phyloP scores from a whole-genome alignment of 2,329 filamentous ascomycete genomes.

The Phyllosticta citriasiana region DNA sequence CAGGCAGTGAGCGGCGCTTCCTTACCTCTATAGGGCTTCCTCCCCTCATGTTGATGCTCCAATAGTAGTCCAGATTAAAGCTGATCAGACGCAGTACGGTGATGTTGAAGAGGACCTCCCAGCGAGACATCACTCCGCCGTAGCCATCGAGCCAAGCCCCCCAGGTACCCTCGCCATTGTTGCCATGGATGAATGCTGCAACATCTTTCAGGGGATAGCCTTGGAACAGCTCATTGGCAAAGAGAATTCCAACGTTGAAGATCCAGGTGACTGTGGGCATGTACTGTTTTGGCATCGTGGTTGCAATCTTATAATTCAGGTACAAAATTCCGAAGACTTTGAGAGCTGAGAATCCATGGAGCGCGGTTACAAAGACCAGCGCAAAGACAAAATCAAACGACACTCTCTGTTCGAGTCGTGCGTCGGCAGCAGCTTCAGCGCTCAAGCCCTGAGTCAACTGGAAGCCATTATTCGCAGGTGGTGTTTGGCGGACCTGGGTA shows the following conservation, averaged over 20 bases:
- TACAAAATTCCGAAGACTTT: constrained; percentile 77
- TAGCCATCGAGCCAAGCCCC: constrained; percentile 67
- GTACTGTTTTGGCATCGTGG: constrained; percentile 55
- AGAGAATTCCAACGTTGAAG: constrained; percentile 78
- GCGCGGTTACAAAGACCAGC: constrained; percentile 60
- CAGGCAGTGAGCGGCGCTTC: constrained; percentile 3
- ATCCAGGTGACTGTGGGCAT: constrained; percentile 73
- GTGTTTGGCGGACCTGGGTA: constrained; percentile 30
- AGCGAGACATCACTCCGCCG: constrained; percentile 75
- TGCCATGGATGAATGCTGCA: constrained; percentile 36
- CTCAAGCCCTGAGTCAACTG: constrained; percentile 32
- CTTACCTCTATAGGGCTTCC: constrained; percentile 73
- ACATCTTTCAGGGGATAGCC: constrained; percentile 63
- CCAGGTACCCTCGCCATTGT: constrained; percentile 41
- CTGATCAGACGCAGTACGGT: constrained; percentile 87
- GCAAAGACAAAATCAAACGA: constrained; percentile 80
- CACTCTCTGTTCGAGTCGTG: constrained; percentile 52
- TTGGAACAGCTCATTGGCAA: constrained; percentile 74
- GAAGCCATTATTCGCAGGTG: constrained; percentile 16
- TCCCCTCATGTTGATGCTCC: constrained; percentile 61
- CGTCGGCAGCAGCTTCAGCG: constrained; percentile 42
- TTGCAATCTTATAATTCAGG: constrained; percentile 73
- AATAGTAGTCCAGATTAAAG: constrained; percentile 96
- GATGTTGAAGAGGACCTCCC: constrained; percentile 97
- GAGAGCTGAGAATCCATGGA: constrained; percentile 77